Evolutionary conservation across 768 basidiomycete species (phyloP), one percentile per base, ranked within the genome.

Genomic region (Phanerochaete sordida): DNA sequence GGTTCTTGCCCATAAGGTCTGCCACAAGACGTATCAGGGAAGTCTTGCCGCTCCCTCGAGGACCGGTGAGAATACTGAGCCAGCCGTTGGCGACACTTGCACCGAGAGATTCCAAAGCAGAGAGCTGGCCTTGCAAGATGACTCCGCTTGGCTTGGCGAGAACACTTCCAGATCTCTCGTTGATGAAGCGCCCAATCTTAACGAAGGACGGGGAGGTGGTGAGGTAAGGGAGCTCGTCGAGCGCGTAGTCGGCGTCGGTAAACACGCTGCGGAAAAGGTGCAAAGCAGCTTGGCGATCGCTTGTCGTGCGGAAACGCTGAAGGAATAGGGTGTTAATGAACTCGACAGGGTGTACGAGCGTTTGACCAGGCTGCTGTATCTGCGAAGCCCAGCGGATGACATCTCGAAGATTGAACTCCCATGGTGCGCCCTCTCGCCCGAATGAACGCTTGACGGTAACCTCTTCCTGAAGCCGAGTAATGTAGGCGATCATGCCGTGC

Each of bases 381-480:
- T 89, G 81, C 0, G 79, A 78, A 33, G 88, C 85, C 95, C 97
- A 97, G 47, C 97, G 85, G 59, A 93, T 83, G 58, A 98, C 80
- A 73, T 99, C 96, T 15, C 96, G 90, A 30, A 99, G 79, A 70
- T 99, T 99, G 78, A 98, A 97, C 70, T 99, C 96, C 96, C 96
- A 99, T 4, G 96, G 97, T 57, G 84, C 80, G 9, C 95, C 95
- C 56, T 89, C 84, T 37, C 84, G 79, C 2, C 83, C 95, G 70
- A 97, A 93, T 2, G 79, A 64, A 21, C 84, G 82, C 54, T 82
- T 81, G 23, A 83, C 65, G 63, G 83, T 84, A 9, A 90, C 84
- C 66, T 87, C 84, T 8, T 85, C 78, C 53, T 87, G 86, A 48
- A 98, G 77, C 12, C 76, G 76, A 58, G 79, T 76, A 69, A 94